Evolutionary conservation across 78 protist species (phyloP).

Genomic region (Salpingoeca rosetta): DNA sequence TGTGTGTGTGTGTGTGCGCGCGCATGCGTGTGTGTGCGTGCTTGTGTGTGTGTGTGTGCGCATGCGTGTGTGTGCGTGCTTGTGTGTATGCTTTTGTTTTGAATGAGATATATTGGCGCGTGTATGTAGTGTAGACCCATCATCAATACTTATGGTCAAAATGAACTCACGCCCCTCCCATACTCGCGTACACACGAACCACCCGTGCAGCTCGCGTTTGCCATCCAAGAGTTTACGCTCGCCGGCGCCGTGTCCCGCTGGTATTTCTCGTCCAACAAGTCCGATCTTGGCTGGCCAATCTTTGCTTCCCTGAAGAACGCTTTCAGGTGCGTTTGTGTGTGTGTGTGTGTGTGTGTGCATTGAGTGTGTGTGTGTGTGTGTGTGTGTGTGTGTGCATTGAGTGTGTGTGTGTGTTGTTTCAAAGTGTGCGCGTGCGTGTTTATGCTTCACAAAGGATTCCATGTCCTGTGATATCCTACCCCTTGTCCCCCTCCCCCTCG

Average conservation of each 20-base stretch:
- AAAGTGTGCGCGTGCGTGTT: not conserved
- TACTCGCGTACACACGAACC: too few relatives aligned
- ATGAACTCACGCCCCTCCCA: too few relatives aligned
- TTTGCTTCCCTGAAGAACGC: too few relatives aligned
- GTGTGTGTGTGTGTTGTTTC: not conserved
- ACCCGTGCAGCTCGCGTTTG: constrained; percentile 17
- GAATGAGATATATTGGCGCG: too few relatives aligned
- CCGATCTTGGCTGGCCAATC: too few relatives aligned
- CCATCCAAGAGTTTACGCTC: constrained; percentile 20
- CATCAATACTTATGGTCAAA: too few relatives aligned
- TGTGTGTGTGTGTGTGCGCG: too few relatives aligned
- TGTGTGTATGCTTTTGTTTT: too few relatives aligned
- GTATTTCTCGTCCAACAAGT: constrained; percentile 32
- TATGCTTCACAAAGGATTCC: not conserved
- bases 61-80: too few relatives aligned
- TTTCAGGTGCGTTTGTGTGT: not conserved
- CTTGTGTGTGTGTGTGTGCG: too few relatives aligned
- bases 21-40: too few relatives aligned
- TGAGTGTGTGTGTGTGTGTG: not conserved
- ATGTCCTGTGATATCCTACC: not conserved
- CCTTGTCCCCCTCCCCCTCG: not conserved
- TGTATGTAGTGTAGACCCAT: too few relatives aligned
- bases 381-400: not conserved
- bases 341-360: not conserved
- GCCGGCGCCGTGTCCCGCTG: constrained; percentile 44